Base-by-base conservation (phyloP, 2,329 filamentous ascomycete genomes). In the Aspergillus sergii region DNA sequence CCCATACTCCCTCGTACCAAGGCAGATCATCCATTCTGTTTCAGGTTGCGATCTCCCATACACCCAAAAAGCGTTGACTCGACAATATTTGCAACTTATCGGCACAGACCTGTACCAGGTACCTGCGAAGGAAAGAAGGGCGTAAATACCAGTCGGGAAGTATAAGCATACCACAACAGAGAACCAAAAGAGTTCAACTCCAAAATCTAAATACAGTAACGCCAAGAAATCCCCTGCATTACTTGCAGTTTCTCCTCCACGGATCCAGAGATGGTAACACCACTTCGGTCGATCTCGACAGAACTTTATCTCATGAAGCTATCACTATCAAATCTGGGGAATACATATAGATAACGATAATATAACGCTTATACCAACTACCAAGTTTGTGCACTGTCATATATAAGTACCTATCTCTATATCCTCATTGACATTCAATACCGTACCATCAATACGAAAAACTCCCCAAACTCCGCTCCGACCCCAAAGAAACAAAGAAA, bases 201-300 rank as follows among this genome's bases (percentile, higher is more conserved):
- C 23, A 23, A 28, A 16, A 28, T 51, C 23, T 30, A 54, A 54
- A 54, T 54, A 36, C 51, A 54, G 51, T 14, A 54, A 54, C 7
- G 51, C 51, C 51, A 54, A 54, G 51, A 54, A 54, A 36, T n/a
- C n/a, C 51, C 51, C 30, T 54, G 51, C 51, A 54, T 54, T 54
- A 54, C 51, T 23, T 54, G 51, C 51, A 54, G 26, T 54, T 54
- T 30, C 51, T 54, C 51, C 51, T 36, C 51, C 50, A 53, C 28
- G 16, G 50, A 32, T 53, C 26, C 16, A 32, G 28, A 53, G 28
- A 19, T 54, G 32, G 32, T 36, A 54, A 39, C 51, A 54, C 28
- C 30, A 30, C 51, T 54, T 36, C 51, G 34, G n/a, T 54, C 32
- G 28, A 54, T 34, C 32, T 36, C 51, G 7, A 10, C 48, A 51